Evolutionary conservation across 495 filamentous ascomycete genomes (phyloP), one percentile per base, ranked within the genome.

Genomic region (Diplogelasinospora grovesii): DNA sequence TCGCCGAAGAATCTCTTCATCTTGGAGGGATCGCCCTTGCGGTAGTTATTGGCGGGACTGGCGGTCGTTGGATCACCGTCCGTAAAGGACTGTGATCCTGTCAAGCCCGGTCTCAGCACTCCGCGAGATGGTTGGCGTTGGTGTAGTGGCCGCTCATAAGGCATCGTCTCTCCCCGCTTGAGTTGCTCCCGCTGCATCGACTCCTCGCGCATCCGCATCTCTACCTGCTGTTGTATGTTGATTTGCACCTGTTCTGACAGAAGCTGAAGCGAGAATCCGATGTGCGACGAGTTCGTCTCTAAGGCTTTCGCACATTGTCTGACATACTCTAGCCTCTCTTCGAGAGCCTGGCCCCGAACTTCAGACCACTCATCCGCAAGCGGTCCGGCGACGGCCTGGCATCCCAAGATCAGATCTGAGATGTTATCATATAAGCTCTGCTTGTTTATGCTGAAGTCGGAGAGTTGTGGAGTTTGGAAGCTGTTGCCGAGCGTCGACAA

Each of bases 281-380:
- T 78, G 46, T 95, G 89, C 0, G 85, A 87, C 11, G 87, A 85
- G 48, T 81, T 86, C 19, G 79, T 85, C 50, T 96, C 89, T 23
- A 98, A 66, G 24, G 93, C 81, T 48, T 81, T 77, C 5, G 81
- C 77, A 42, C 86, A 82, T 20, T 74, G 69, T 29, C 83, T 74
- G 38, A 95, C 83, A 41, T 81, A 78, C 48, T 82, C 85, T 24
- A 98, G 56, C 25, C 90, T 78, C 45, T 89, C 86, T 46, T 95
- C 90, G n/a, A 98, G 70, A 11, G 89, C 85, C 53, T 90, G 86
- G 3, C 88, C 87, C n/a, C 89, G 79, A 9, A 85, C 66, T 50
- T 93, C 88, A 15, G 89, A 78, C 92, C 92, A 98, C 61, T 98
- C 92, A 57, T 98, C 92, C 8, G 82, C 85, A 21, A 98, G 67